Base-by-base conservation (phyloP, 2,329 filamentous ascomycete species). In the Myriosclerotinia curreyana region DNA sequence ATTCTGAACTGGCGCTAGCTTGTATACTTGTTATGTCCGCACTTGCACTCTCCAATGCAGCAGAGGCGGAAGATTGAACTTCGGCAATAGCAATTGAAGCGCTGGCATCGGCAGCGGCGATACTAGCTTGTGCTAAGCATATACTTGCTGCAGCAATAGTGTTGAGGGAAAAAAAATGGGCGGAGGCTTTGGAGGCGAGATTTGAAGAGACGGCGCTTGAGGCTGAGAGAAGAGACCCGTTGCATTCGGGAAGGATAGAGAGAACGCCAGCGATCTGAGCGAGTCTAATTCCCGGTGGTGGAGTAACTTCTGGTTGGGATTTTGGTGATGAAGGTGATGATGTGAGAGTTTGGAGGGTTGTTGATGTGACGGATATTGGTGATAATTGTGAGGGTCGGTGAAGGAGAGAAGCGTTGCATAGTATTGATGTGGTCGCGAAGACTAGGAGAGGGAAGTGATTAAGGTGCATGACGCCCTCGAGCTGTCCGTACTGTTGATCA, bases 381-480 rank as follows among this genome's bases (percentile, higher is more conserved):
- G 51, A 36, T 7, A 20, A 34, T 3, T 40, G 17, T 17, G 58
- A 20, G 31, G 31, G 22, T 15, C 52, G 40, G 5, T 31, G 40
- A n/a, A 56, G 44, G 22, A 49, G 34, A 42, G 60, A 63, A 20
- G 52, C 60, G 17, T 58, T 36, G 25, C 60, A 63, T 17, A 63
- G 44, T 38, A 34, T 31, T 31, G 48, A 25, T 51, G 52, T 52
- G 17, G 60, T 58, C 52, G 52, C 25, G n/a, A 58, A 40, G 52
- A 58, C 34, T 49, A 63, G 5, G 34, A 63, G 40, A 11, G 40
- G 36, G 31, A 44, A 38, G 34, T 36, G 49, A 56, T 20, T 46
- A 15, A 63, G n/a, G 42, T 58, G 40, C 60, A 63, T 63, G 52
- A 40, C 44, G 36, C 22, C 44, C 31, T 38, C 31, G 52, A 58